These are phyloP conservation scores for Neopestalotiopsis sp. DNA, from an alignment of 2,329 filamentous ascomycete species.

Conservation along the genomic window DNA sequence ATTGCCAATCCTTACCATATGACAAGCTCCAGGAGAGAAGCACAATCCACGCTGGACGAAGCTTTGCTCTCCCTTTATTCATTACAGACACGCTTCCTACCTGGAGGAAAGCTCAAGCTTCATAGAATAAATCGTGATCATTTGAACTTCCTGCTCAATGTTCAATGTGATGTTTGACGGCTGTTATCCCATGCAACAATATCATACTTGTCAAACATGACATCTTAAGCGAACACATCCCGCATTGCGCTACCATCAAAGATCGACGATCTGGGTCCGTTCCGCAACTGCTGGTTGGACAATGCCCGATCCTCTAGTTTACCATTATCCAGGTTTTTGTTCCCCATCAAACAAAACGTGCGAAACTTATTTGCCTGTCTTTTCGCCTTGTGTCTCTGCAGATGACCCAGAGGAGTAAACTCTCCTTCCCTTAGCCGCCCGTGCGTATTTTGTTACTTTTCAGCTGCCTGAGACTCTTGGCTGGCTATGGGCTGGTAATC, in stretches of 20 bases:
- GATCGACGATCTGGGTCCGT: background rate
- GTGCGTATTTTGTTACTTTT: background rate
- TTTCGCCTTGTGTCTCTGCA: background rate
- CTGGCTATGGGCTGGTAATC: background rate
- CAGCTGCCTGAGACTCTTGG: background rate
- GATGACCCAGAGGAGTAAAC: background rate
- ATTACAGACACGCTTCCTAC: too few species aligned
- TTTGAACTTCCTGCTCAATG: background rate
- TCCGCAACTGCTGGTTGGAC: conserved; percentile 3
- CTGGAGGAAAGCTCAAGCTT: background rate
- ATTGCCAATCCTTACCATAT: too few species aligned
- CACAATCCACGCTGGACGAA: too few species aligned
- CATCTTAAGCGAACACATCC: background rate
- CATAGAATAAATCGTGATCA: background rate
- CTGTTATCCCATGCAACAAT: background rate
- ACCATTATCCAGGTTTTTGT: background rate
- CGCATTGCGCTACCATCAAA: background rate
- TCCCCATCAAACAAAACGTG: background rate
- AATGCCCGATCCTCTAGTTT: background rate
- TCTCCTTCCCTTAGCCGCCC: background rate
- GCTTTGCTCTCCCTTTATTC: too few species aligned
- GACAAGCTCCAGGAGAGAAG: too few species aligned
- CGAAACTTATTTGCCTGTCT: background rate
- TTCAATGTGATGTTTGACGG: too few species aligned
- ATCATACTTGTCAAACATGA: background rate